These are phyloP conservation scores for Arbutus unedo DNA, from an alignment of 148 eudicot species.

Conservation along the genomic window DNA sequence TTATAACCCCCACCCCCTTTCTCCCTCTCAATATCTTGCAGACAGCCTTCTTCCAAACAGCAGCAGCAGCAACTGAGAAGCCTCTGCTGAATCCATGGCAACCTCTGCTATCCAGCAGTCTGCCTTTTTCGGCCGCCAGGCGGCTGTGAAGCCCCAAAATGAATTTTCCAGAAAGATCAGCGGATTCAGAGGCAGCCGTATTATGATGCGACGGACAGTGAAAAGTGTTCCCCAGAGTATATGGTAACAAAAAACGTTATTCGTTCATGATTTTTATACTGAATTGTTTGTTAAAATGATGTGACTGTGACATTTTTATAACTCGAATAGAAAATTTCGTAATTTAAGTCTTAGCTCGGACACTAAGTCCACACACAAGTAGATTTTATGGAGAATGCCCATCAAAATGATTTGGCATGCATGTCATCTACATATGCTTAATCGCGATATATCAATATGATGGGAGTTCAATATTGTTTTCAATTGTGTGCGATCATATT, in stretches of 20 bases:
- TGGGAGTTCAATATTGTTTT: too few species aligned
- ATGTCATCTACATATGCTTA: too few species aligned
- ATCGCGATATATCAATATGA: too few species aligned
- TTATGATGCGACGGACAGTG: constrained; percentile 31
- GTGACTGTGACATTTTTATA: not conserved
- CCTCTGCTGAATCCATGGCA: constrained; percentile 7
- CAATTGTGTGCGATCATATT: too few species aligned
- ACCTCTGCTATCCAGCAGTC: constrained; percentile 28
- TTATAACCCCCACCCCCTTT: constrained; percentile 8
- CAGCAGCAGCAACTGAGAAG: not conserved
- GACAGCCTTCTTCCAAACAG: constrained; percentile 8
- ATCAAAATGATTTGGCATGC: too few species aligned
- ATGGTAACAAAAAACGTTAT: constrained; percentile 17
- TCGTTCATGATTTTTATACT: not conserved
- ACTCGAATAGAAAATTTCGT: not conserved
- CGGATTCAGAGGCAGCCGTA: constrained; percentile 24
- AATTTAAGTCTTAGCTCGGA: not conserved
- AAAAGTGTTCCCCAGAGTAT: constrained; percentile 35
- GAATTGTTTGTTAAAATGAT: not conserved
- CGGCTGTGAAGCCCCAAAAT: constrained; percentile 24
- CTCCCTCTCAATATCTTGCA: not conserved
- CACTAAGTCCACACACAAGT: not conserved
- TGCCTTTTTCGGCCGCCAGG: constrained; percentile 26
- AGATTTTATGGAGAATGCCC: too few species aligned
- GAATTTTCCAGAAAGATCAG: constrained; percentile 24